These are phyloP conservation scores for Cercospora zeina DNA, from an alignment of 2,329 filamentous ascomycete genomes.

Conservation along the genomic window DNA sequence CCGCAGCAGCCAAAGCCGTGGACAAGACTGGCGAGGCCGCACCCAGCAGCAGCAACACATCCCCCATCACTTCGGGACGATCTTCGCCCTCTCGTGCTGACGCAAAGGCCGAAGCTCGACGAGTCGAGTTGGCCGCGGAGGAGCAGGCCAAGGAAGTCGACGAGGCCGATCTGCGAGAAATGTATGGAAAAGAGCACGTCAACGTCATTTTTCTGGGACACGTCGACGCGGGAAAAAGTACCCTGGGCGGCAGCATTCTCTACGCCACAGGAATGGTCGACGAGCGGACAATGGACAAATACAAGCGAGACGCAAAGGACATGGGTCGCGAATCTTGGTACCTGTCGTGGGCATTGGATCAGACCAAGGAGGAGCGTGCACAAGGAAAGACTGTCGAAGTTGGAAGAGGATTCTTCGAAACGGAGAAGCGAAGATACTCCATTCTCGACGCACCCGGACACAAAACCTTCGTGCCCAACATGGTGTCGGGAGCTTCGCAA, in stretches of 20 bases:
- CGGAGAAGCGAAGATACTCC: slow-evolving; percentile 91
- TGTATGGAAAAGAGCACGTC: slow-evolving; percentile 90
- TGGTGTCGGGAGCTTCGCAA: slow-evolving; percentile 78
- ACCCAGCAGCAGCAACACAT: slow-evolving; percentile 66
- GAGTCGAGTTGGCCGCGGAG: slow-evolving; percentile 80
- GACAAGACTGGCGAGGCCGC: slow-evolving; percentile 80
- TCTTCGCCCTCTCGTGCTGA: slow-evolving; percentile 66
- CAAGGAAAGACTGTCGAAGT: slow-evolving; percentile 99
- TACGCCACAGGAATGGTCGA: slow-evolving; percentile 99
- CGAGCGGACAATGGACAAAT: slow-evolving; percentile 96
- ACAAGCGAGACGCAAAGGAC: slow-evolving; percentile 95
- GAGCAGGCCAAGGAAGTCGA: slow-evolving; percentile 78
- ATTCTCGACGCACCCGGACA: slow-evolving; percentile 96
- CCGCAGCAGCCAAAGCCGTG: slow-evolving; percentile 83
- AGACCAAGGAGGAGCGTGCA: slow-evolving; percentile 92
- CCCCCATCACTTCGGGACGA: slow-evolving; percentile 72
- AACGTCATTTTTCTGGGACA: slow-evolving; percentile 98
- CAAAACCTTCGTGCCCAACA: slow-evolving; percentile 96
- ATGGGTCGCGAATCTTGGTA: slow-evolving; percentile 98
- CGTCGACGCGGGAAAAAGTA: slow-evolving; percentile 98
- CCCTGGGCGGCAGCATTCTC: slow-evolving; percentile 87
- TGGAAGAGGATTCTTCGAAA: slow-evolving; percentile 93
- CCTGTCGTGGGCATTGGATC: slow-evolving; percentile 94
- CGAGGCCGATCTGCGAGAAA: slow-evolving; percentile 83
- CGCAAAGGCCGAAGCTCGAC: slow-evolving; percentile 58